These are phyloP conservation scores for Saccharomycopsis sp. DNA, from an alignment of 805 yeast genomes.

Conservation along the genomic window DNA sequence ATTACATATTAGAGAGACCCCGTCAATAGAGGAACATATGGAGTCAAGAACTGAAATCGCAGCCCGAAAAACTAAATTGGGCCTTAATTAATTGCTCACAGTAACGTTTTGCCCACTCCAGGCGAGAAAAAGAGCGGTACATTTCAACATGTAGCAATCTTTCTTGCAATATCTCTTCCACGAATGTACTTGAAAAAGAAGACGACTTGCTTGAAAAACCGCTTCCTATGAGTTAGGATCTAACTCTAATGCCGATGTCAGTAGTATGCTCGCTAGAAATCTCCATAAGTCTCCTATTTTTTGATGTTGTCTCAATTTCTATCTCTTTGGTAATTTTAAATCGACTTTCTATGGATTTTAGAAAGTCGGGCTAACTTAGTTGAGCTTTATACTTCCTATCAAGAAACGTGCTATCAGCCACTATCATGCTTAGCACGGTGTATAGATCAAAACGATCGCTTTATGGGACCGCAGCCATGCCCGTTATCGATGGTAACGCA, in stretches of 20 bases:
- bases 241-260: neutral
- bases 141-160: neutral
- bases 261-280: neutral
- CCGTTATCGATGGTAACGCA: no score
- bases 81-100: neutral
- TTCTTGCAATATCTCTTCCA: neutral
- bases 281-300: neutral
- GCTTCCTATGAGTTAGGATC: neutral
- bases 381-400: neutral
- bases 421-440: no score
- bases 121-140: neutral
- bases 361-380: neutral
- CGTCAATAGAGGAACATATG: neutral
- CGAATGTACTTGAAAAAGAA: neutral
- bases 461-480: no score
- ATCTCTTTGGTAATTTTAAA: neutral
- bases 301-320: neutral
- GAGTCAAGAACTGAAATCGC: no score
- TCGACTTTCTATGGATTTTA: neutral
- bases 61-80: neutral
- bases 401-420: neutral
- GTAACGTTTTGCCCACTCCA: neutral
- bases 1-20: neutral
- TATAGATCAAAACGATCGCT: no score
- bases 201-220: neutral